Percentiles rank a stretch among this genome's conserved stretches.
Conservation (phyloP, 148 eudicot genomes). For the Diospyros kaki region DNA sequence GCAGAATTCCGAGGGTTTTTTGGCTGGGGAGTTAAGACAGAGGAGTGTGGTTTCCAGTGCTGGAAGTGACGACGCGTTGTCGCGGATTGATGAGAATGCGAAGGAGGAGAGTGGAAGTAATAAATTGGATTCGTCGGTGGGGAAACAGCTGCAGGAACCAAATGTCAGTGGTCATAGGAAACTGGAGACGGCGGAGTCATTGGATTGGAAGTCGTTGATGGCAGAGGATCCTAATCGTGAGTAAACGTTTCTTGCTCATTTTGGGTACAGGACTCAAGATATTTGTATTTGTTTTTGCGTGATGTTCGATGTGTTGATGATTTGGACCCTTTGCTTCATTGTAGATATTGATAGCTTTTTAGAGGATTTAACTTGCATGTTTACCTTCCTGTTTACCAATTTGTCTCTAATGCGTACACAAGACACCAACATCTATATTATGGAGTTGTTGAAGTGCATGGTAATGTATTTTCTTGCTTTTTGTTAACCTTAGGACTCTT, state of each 20-base stretch:
- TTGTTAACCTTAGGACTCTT: too few relatives aligned
- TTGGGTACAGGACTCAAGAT: too few relatives aligned
- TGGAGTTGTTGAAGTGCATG: too few relatives aligned
- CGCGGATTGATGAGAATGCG: constrained; percentile 15
- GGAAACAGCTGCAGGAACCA: constrained; percentile 24
- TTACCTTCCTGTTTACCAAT: background rate
- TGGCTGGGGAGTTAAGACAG: constrained; percentile 20
- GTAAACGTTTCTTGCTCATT: background rate
- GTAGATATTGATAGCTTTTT: background rate
- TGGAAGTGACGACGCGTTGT: constrained; percentile 12
- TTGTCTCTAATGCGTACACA: too few relatives aligned
- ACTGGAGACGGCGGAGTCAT: constrained; percentile 52
- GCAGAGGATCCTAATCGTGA: constrained; percentile 62
- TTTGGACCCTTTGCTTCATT: too few relatives aligned
- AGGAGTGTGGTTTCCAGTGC: constrained; percentile 28
- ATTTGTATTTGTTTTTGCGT: background rate
- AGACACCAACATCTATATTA: too few relatives aligned
- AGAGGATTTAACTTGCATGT: background rate
- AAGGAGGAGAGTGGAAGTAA: constrained; percentile 24
- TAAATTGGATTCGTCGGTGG: constrained; percentile 21
- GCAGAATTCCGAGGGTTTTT: background rate
- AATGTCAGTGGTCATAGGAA: constrained; percentile 31
- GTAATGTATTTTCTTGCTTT: too few relatives aligned
- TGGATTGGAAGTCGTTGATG: constrained; percentile 77
- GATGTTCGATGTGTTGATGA: background rate